A percentile compares a stretch with the other conserved stretches of the same genome.
phyloP scores from a whole-genome alignment of 371 early-diverging fungal species.

The Actinomortierella ambigua region DNA sequence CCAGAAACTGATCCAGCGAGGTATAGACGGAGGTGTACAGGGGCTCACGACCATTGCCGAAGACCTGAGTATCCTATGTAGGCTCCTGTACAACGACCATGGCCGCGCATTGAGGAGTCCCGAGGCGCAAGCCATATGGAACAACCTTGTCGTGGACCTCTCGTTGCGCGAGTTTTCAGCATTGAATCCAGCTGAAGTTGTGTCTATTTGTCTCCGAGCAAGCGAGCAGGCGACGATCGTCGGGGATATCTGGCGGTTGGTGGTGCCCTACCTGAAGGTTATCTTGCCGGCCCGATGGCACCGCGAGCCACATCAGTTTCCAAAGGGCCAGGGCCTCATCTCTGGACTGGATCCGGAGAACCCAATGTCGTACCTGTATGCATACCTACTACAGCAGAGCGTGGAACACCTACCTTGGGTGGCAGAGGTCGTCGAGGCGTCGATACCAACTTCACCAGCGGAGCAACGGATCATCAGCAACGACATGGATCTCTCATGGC shows the following conservation, averaged over 20 bases:
- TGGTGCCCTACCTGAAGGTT: conserved; percentile 63
- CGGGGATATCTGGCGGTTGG: conserved; percentile 54
- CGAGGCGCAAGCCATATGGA: conserved; percentile 13
- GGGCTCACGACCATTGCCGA: conserved; percentile 52
- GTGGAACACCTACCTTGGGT: conserved; percentile 58
- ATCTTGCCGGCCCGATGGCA: conserved; percentile 42
- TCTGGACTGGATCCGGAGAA: conserved; percentile 26
- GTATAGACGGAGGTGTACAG: conserved; percentile 55
- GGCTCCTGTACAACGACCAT: conserved; percentile 54
- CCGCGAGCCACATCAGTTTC: conserved; percentile 20
- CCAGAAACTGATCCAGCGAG: conserved; percentile 59
- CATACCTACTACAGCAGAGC: conserved; percentile 34
- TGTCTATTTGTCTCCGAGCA: conserved; percentile 53
- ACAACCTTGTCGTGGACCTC: conserved; percentile 34
- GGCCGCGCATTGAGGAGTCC: conserved; percentile 38
- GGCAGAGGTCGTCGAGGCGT: conserved; percentile 59
- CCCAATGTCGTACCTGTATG: conserved; percentile 44
- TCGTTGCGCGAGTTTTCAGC: conserved; percentile 47
- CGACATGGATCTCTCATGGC: conserved; percentile 59
- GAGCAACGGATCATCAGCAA: conserved; percentile 67
- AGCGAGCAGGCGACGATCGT: conserved; percentile 53
- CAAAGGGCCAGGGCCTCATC: conserved; percentile 30
- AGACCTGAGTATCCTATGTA: conserved; percentile 64
- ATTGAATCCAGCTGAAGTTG: conserved; percentile 56
- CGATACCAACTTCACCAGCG: conserved; percentile 56